A percentile compares a stretch with the other conserved stretches of the same genome.
Evolutionary conservation across 495 filamentous ascomycete species (phyloP).

Genomic region (Aspergillus mulundensis): DNA sequence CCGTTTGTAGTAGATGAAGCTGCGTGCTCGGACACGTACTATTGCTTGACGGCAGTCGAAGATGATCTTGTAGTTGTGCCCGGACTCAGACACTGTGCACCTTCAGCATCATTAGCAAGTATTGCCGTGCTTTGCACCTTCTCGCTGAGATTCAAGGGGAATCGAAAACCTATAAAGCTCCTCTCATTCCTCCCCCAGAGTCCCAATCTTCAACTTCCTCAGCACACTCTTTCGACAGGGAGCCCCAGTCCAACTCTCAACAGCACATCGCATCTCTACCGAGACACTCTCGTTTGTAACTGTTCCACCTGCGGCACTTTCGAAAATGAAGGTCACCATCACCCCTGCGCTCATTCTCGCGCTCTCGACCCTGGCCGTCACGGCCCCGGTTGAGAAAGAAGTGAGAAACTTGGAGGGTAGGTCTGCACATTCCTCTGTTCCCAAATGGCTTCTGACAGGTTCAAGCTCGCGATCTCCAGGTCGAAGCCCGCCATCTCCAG

Average conservation of each 20-base stretch:
- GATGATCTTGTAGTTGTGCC: not conserved
- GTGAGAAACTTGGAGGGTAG: not conserved
- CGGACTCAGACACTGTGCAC: not conserved
- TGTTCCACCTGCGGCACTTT: too few species aligned
- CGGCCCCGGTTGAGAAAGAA: not conserved
- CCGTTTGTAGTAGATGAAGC: too few species aligned
- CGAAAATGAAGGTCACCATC: not conserved
- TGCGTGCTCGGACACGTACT: not conserved
- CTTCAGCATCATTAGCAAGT: not conserved
- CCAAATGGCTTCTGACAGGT: too few species aligned
- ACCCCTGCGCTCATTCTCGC: not conserved
- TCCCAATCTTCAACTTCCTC: not conserved
- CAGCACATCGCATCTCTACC: not conserved
- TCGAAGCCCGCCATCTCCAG: not conserved
- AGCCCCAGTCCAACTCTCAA: not conserved
- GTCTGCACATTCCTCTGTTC: not conserved
- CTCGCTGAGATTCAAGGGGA: not conserved
- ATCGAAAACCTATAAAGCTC: not conserved
- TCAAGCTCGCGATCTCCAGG: not conserved
- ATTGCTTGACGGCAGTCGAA: not conserved
- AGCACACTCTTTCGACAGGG: not conserved
- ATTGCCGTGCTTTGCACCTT: not conserved
- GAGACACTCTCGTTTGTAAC: not conserved
- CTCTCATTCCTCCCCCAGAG: not conserved
- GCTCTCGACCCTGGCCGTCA: not conserved